Conservation (phyloP, 116 monocot species). For the Dioscorea cayenensis region DNA sequence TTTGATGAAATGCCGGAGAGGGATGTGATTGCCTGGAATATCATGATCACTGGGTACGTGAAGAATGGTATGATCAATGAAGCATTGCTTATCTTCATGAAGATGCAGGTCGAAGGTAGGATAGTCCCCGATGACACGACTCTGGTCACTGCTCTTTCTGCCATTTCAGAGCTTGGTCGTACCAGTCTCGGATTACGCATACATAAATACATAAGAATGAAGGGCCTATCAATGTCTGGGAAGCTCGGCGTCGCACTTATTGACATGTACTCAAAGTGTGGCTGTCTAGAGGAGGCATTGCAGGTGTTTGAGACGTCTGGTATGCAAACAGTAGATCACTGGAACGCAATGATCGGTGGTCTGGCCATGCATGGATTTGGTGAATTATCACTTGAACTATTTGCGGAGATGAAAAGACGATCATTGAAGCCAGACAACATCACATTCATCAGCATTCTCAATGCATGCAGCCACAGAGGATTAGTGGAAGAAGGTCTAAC, state of each 20-base stretch:
- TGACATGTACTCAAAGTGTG: conserved; percentile 70
- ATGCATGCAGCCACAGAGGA: conserved; percentile 62
- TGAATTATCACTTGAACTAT: conserved; percentile 27
- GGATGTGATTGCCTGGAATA: conserved; percentile 54
- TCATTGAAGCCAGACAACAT: conserved; percentile 45
- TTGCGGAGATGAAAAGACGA: conserved; percentile 27
- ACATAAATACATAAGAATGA: conserved; percentile 30
- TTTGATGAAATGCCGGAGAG: conserved; percentile 42
- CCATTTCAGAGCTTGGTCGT: conserved; percentile 38
- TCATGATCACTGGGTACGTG: conserved; percentile 46
- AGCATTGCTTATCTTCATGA: conserved; percentile 34
- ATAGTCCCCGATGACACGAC: conserved; percentile 35
- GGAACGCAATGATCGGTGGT: conserved; percentile 62
- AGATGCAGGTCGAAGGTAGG: conserved; percentile 22
- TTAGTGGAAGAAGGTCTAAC: conserved; percentile 42
- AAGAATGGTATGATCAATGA: conserved; percentile 37
- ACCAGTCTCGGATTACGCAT: conserved; percentile 28
- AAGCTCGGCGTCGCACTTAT: conserved; percentile 7
- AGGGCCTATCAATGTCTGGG: conserved; percentile 25
- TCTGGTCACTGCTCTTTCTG: conserved; percentile 32
- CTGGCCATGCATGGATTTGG: conserved; percentile 54
- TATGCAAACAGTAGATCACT: conserved; percentile 38
- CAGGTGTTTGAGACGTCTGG: conserved; percentile 33
- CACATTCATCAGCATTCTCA: conserved; percentile 54
- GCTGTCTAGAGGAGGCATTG: conserved; percentile 37